Evolutionary conservation across 208 protist genomes (phyloP), one percentile per base, ranked within the genome.

Genomic region (Acanthamoeba lenticulata): DNA sequence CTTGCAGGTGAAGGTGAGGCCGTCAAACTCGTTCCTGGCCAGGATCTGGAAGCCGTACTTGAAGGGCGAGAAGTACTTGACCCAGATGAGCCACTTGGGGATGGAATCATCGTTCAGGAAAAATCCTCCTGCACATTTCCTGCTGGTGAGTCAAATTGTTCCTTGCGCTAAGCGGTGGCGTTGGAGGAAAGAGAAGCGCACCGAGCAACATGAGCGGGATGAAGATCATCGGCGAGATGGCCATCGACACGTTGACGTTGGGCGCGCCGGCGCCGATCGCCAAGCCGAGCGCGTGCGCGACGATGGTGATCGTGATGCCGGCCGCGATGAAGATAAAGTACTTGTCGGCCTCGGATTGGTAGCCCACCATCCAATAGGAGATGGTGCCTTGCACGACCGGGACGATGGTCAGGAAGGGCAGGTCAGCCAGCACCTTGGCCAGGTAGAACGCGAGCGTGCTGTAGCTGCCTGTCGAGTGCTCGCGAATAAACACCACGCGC

Each of bases 61-160:
- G 79, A 89, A 89, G 21, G 79, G 79, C 9, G 79, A 89, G 49
- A 89, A 60, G 44, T 89, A 89, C 72, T 83, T 83, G 72, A 83
- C n/a, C 72, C 72, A 83, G 7, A 52, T 49, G 40, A 83, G 72
- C 72, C 72, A 83, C 40, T 42, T 52, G 42, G 72, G 72, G 27
- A 83, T 83, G 27, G 72, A 52, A 29, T 83, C 72, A 9, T 83
- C 72, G 42, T 34, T 49, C 19, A 83, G 17, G 42, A 45, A 83
- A 34, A 83, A 83, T 21, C 72, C 72, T n/a, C n/a, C n/a, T n/a
- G n/a, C n/a, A n/a, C n/a, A n/a, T n/a, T n/a, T n/a, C n/a, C n/a
- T n/a, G n/a, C n/a, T n/a, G n/a, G n/a, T n/a, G n/a, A n/a, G n/a
- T n/a, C n/a, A n/a, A n/a, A n/a, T n/a, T n/a, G n/a, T n/a, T n/a